Base-by-base conservation (phyloP, 345 rosid species). In the Bruguiera sexangula region DNA sequence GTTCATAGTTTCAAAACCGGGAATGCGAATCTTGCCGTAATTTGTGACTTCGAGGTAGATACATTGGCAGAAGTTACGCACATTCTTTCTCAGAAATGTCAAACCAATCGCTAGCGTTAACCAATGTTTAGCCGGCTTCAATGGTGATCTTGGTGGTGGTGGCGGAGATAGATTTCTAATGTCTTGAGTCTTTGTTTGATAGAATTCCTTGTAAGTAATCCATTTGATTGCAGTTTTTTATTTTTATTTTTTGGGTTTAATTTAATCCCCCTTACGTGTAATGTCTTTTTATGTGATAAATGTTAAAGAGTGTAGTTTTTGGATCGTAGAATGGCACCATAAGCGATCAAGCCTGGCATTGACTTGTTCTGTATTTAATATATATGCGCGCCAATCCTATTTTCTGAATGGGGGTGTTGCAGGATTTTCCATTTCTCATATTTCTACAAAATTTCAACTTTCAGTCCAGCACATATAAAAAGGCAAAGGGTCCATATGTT, bases 31-130 rank as follows among this genome's bases (percentile, higher is more conserved):
- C 31, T 77, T 19, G 39, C 26, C 3, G 69, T 69, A 21, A 26
- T 58, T 24, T 69, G 78, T 46, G 24, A 63, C 18, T 69, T 79
- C 52, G 21, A 7, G 56, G 81, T 77, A 19, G 74, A 77, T 8
- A 63, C 27, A 26, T 55, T 82, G 66, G 61, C 58, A 6, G 34
- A 29, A 67, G 74, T 69, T 26, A 67, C 62, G 15, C 59, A 22
- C 3, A 27, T 80, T 53, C 57, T 74, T 31, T 74, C 75, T 27
- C 80, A 79, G 60, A 9, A 68, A 37, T 81, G 87, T 69, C 55
- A 62, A n/a, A 74, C 73, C 30, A 8, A 76, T n/a, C 74, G 60
- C 67, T 62, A 62, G 60, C 3, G 30, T 21, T 24, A 56, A 3
- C 22, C 1, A 34, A 11, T 6, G 30, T 26, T 9, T 5, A 21